phyloP scores from a whole-genome alignment of 2,329 filamentous ascomycete species.

The Colletotrichum musicola region DNA sequence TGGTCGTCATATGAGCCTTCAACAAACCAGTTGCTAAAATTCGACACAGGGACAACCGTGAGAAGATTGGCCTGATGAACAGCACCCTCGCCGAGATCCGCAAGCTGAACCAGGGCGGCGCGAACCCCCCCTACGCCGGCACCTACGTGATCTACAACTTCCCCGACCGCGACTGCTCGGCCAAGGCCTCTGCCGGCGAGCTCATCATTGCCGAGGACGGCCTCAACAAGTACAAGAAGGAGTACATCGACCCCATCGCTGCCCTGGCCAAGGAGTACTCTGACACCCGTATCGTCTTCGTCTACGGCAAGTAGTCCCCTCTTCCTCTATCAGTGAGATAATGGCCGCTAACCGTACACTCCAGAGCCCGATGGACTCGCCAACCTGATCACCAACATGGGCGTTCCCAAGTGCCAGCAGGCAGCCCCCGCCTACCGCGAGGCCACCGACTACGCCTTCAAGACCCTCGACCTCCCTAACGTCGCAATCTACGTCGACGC shows the following conservation, averaged over 20 bases:
- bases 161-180: constrained; percentile 53
- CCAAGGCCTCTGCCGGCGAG: constrained; percentile 52
- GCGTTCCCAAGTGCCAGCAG: constrained; percentile 46
- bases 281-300: constrained; percentile 32
- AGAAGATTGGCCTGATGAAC: constrained; percentile 48
- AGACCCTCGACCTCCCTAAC: constrained; percentile 50
- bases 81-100: constrained; percentile 47
- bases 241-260: constrained; percentile 49
- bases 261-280: constrained; percentile 36
- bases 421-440: constrained; percentile 47
- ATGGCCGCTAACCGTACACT: constrained; percentile 38
- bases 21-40: too few relatives aligned
- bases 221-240: constrained; percentile 47
- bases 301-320: constrained; percentile 37
- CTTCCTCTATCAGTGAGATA: constrained; percentile 39
- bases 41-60: constrained; percentile 46
- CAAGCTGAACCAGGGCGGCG: constrained; percentile 38
- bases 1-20: neutral
- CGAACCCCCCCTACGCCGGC: constrained; percentile 43
- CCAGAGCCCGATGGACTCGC: constrained; percentile 50
- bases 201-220: constrained; percentile 46
- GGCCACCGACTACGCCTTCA: constrained; percentile 50
- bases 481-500: constrained; percentile 54
- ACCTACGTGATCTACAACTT: constrained; percentile 53
- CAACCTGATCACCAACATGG: constrained; percentile 52